phyloP scores from a whole-genome alignment of 768 basidiomycete genomes.

The Lentinula aciculospora region DNA sequence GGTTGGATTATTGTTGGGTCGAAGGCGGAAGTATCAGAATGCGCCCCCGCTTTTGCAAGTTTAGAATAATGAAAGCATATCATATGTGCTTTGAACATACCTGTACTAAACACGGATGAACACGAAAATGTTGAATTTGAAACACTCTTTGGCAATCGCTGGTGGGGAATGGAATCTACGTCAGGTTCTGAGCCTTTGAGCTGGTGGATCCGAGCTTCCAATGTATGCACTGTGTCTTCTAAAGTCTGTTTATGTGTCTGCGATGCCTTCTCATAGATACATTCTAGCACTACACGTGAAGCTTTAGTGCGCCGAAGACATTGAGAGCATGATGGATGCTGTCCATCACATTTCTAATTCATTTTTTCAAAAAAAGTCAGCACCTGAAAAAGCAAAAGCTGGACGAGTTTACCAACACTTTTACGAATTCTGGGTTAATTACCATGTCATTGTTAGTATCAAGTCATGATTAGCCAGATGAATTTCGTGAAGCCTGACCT shows the following conservation, averaged over 20 bases:
- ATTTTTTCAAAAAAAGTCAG: not conserved
- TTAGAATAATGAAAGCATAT: not conserved
- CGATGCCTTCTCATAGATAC: slow-evolving; percentile 31
- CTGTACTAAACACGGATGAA: too few relatives aligned
- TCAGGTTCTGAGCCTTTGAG: slow-evolving; percentile 23
- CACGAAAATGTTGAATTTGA: too few relatives aligned
- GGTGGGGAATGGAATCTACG: slow-evolving; percentile 9
- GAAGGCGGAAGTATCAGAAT: not conserved
- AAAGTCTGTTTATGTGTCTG: slow-evolving; percentile 24
- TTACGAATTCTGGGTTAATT: not conserved
- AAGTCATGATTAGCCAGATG: too few relatives aligned
- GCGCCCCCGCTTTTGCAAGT: not conserved
- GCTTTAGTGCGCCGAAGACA: slow-evolving; percentile 25
- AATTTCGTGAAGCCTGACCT: too few relatives aligned
- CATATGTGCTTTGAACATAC: not conserved
- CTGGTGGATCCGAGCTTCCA: slow-evolving; percentile 31
- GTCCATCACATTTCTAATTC: slow-evolving; percentile 41
- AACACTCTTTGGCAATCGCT: slow-evolving; percentile 8
- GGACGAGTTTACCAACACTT: not conserved
- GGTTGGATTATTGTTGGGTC: not conserved
- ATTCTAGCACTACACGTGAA: slow-evolving; percentile 38
- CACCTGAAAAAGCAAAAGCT: too few relatives aligned
- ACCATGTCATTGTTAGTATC: too few relatives aligned
- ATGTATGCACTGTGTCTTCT: slow-evolving; percentile 31
- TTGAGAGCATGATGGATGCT: slow-evolving; percentile 30